Conservation (phyloP, 768 basidiomycete species). For the Mycena rebaudengoi region DNA sequence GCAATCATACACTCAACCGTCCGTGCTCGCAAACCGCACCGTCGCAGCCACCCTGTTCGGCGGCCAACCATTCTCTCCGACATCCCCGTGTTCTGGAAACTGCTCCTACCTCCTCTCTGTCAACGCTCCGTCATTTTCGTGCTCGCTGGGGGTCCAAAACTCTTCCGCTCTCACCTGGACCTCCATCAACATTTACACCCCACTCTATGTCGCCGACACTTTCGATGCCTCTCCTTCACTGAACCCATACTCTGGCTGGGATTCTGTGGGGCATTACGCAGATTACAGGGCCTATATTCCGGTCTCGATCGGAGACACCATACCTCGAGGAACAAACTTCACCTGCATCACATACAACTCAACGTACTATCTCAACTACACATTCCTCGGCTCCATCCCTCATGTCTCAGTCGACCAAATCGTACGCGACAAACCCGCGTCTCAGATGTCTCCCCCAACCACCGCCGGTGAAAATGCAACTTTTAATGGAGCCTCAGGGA, state of each 20-base stretch:
- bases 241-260: neutral
- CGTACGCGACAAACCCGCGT: neutral
- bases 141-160: neutral
- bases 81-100: conserved; percentile 4
- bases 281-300: neutral
- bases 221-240: neutral
- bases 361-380: conserved; percentile 15
- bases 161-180: neutral
- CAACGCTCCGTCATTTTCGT: conserved; percentile 9
- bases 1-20: neutral
- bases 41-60: conserved; percentile 7
- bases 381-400: neutral
- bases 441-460: too few relatives aligned
- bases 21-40: neutral
- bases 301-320: neutral
- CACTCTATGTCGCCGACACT: neutral
- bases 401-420: neutral
- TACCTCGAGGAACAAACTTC: neutral
- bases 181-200: neutral
- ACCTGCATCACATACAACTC: conserved; percentile 19
- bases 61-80: neutral
- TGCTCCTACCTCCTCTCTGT: conserved; percentile 1
- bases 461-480: neutral
- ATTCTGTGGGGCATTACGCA: neutral
- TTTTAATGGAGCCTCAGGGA: neutral